Conservation (phyloP, 1,139 yeast species). For the Diutina scorzettiae region DNA sequence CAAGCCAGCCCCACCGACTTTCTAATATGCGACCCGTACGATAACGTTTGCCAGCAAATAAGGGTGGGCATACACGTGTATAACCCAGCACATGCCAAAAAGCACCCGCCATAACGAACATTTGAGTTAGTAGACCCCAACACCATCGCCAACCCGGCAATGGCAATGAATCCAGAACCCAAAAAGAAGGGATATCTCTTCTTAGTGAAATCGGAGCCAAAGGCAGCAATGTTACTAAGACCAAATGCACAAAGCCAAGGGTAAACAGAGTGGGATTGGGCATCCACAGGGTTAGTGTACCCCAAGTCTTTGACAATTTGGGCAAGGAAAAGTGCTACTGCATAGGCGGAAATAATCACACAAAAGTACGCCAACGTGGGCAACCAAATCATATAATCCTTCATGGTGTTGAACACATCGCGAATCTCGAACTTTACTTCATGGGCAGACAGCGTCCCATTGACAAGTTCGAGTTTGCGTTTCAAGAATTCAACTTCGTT, state of each 20-base stretch:
- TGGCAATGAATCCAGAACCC: slow-evolving; percentile 28
- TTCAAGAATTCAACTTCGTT: not conserved
- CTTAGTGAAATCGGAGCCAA: slow-evolving; percentile 35
- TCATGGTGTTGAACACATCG: not conserved
- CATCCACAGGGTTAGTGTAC: slow-evolving; percentile 46
- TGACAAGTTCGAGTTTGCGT: not conserved
- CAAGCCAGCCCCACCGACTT: slow-evolving; percentile 41
- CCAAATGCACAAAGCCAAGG: slow-evolving; percentile 64
- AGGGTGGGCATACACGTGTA: slow-evolving; percentile 58
- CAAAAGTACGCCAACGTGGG: slow-evolving; percentile 54
- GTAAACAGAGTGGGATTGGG: slow-evolving; percentile 57
- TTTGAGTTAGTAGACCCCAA: slow-evolving; percentile 23
- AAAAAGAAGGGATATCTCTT: slow-evolving; percentile 39
- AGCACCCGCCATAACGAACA: slow-evolving; percentile 51
- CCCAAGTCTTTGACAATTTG: slow-evolving; percentile 47
- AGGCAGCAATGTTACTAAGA: slow-evolving; percentile 34
- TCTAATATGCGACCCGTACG: slow-evolving; percentile 60
- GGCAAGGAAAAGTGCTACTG: slow-evolving; percentile 62
- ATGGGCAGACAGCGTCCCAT: slow-evolving; percentile 4
- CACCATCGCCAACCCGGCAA: slow-evolving; percentile 45
- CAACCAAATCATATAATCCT: slow-evolving; percentile 29
- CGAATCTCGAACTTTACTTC: not conserved
- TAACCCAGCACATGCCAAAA: slow-evolving; percentile 52
- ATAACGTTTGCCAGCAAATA: slow-evolving; percentile 62
- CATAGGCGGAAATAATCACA: slow-evolving; percentile 54